phyloP scores from a whole-genome alignment of 352 stramenopile species.

The Pythium grandisporangium region DNA sequence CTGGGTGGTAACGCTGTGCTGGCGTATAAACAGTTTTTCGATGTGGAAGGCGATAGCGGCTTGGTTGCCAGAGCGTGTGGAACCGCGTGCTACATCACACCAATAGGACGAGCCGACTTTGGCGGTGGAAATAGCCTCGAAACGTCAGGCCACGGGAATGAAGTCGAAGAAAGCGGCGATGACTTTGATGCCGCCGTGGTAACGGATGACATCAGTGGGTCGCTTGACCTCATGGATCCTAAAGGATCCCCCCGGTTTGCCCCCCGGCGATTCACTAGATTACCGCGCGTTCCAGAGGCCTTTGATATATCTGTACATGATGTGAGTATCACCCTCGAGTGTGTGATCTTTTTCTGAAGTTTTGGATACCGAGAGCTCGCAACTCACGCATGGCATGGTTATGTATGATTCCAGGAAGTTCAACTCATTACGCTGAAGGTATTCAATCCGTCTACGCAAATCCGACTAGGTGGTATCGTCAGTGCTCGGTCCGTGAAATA shows the following conservation, averaged over 20 bases:
- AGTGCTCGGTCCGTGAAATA: slow-evolving; percentile 86
- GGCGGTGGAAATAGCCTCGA: slow-evolving; percentile 5
- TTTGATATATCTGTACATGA: slow-evolving; percentile 75
- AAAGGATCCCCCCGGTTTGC: slow-evolving; percentile 45
- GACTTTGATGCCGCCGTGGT: slow-evolving; percentile 23
- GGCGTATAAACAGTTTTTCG: slow-evolving; percentile 97
- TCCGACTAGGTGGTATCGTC: slow-evolving; percentile 78
- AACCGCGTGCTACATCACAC: slow-evolving; percentile 81
- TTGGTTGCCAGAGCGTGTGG: slow-evolving; percentile 95
- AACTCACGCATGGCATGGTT: neutral
- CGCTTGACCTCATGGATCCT: too few species aligned
- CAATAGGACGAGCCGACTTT: slow-evolving; percentile 33
- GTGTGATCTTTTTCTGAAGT: too few species aligned
- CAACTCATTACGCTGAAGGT: slow-evolving; percentile 93
- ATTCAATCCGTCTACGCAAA: slow-evolving; percentile 77
- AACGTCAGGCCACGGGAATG: slow-evolving; percentile 15
- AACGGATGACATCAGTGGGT: neutral
- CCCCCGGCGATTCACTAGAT: slow-evolving; percentile 37
- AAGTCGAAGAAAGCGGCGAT: slow-evolving; percentile 24
- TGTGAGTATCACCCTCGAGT: too few species aligned
- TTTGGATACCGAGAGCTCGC: too few species aligned
- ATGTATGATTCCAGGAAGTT: slow-evolving; percentile 85
- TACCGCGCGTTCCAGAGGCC: slow-evolving; percentile 37
- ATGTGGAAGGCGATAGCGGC: slow-evolving; percentile 97
- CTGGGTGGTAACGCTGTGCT: slow-evolving; percentile 97